Base-by-base conservation (phyloP, 106 monocot genomes). In the Dendrobium chrysotoxum region DNA sequence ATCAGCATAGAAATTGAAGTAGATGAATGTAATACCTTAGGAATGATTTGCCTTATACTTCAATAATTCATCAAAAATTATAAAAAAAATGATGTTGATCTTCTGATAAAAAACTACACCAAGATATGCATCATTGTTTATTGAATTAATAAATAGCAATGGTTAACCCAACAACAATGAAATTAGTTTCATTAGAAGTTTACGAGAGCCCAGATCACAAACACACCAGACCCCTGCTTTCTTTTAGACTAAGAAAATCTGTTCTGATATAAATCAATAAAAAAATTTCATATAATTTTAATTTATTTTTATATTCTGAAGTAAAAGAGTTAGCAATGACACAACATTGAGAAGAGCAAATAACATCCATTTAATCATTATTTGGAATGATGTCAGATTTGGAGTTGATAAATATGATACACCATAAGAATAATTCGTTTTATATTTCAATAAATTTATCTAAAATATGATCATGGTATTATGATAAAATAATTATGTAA, bases 91-190 rank as follows among this genome's bases (percentile, higher is more conserved):
- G 0, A 44, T 44, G 44, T 44, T 17, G 15, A 2, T 15, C 50
- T 15, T 50, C 1, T 50, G 13, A 50, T 50, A 13, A 15, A 50
- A 50, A 50, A 50, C 13, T 13, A 13, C 2, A 15, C 50, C 50
- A 13, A 50, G 44, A 75, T 40, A 6, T 75, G 23, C 0, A n/a
- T 64, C 81, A 75, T 75, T 75, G 65, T 87, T 82, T 81, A 79
- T 64, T 87, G 87, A 89, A 85, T 78, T 23, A 21, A 80, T 44
- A 41, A 11, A 7, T 13, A 38, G 12, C 76, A 82, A 80, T 80
- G 79, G 82, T 80, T 92, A 85, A 83, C 83, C 85, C 76, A 83
- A 88, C 31, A 87, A 81, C 81, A 89, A 61, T 81, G 82, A 26
- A 61, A 42, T 53, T 66, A 7, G 16, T 92, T 54, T 87, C 74